Percentiles rank a stretch among this genome's conserved stretches.
Conservation (phyloP, 139 green algal species). For the Coelastrella sp. region DNA sequence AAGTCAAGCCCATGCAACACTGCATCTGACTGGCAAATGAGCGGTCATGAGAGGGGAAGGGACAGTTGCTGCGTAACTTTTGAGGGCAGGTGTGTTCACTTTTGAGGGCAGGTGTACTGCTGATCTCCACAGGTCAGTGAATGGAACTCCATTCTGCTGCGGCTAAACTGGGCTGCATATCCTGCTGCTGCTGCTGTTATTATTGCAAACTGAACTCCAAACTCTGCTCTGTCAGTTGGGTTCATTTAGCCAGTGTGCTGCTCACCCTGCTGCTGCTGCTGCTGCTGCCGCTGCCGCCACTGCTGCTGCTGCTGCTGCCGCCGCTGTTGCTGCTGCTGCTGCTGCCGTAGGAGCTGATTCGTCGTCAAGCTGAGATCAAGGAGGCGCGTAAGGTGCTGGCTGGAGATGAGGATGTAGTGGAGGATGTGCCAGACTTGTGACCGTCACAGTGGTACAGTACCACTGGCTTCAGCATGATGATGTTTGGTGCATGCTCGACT, state of each 20-base stretch:
- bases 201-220: not conserved
- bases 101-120: not conserved
- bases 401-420: not conserved
- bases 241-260: too few relatives aligned
- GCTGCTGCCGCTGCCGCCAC: too few relatives aligned
- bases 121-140: not conserved
- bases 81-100: not conserved
- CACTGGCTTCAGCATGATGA: too few relatives aligned
- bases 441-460: too few relatives aligned
- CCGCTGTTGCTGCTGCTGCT: not conserved
- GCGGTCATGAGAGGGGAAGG: not conserved
- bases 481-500: too few relatives aligned
- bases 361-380: conserved; percentile 23
- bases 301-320: too few relatives aligned
- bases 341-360: conserved; percentile 9
- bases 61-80: not conserved
- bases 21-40: not conserved
- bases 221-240: too few relatives aligned
- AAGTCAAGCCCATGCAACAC: not conserved
- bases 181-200: not conserved
- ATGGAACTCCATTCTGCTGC: not conserved
- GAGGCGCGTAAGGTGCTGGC: not conserved
- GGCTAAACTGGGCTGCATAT: not conserved
- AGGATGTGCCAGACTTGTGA: not conserved
- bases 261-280: too few relatives aligned